These are phyloP conservation scores for Beauveria australis DNA, from an alignment of 2,329 filamentous ascomycete genomes.

Conservation along the genomic window DNA sequence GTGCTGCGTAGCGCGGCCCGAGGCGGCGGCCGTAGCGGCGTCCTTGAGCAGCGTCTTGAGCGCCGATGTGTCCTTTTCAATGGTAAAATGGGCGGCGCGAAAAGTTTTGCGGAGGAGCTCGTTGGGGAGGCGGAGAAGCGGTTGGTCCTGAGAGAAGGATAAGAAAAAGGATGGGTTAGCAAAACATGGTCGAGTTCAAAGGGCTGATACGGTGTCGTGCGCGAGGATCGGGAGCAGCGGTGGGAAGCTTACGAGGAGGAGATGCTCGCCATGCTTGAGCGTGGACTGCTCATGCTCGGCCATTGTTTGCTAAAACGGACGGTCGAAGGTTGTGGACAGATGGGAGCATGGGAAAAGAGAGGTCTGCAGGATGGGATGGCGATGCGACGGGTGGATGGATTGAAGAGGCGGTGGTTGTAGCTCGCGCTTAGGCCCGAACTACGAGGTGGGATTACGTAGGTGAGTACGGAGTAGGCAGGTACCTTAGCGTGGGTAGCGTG, in stretches of 20 bases:
- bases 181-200: not conserved
- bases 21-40: slow-evolving; percentile 58
- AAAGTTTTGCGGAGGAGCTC: slow-evolving; percentile 93
- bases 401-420: not conserved
- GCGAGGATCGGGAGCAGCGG: not conserved
- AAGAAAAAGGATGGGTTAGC: not conserved
- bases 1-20: slow-evolving; percentile 52
- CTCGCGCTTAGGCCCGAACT: not conserved
- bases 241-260: slow-evolving; percentile 44
- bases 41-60: slow-evolving; percentile 55
- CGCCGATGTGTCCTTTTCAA: slow-evolving; percentile 61
- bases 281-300: slow-evolving; percentile 54
- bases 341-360: not conserved
- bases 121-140: slow-evolving; percentile 83
- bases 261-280: slow-evolving; percentile 66
- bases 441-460: slow-evolving; percentile 1
- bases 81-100: slow-evolving; percentile 69
- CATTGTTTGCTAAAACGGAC: slow-evolving; percentile 31
- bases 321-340: not conserved
- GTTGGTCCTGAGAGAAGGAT: slow-evolving; percentile 62
- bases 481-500: too few relatives aligned
- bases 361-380: not conserved
- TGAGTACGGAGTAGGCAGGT: not conserved
- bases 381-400: not conserved
- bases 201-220: not conserved